These are phyloP conservation scores for Lunasporangiospora selenospora DNA, from an alignment of 192 early-diverging fungal genomes.

Conservation along the genomic window DNA sequence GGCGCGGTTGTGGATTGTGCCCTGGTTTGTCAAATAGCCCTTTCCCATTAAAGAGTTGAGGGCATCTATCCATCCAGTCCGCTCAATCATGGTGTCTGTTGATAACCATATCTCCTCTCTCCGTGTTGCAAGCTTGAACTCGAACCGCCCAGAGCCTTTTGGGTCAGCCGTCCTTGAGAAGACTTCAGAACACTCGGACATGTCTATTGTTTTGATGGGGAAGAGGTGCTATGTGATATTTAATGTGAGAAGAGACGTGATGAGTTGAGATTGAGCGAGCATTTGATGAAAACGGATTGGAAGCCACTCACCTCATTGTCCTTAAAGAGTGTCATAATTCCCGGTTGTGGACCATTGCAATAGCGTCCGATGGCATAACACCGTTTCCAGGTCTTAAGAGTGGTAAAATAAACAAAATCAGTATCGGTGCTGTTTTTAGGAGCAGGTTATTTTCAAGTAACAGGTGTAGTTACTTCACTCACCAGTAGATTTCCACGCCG, in stretches of 20 bases:
- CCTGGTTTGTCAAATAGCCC: constrained; percentile 49
- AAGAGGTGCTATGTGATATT: constrained; percentile 48
- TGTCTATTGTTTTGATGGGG: constrained; percentile 56
- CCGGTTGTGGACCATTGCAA: constrained; percentile 54
- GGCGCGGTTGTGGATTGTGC: constrained; percentile 36
- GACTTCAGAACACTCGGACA: constrained; percentile 56
- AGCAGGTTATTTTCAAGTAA: neutral
- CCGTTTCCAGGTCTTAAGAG: constrained; percentile 60
- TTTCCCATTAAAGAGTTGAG: constrained; percentile 60
- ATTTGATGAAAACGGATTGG: neutral
- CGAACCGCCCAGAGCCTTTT: constrained; percentile 51
- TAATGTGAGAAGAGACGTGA: neutral
- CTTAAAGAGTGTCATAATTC: constrained; percentile 55
- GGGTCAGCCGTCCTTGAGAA: constrained; percentile 51
- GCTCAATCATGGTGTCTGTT: constrained; percentile 50
- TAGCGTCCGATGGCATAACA: constrained; percentile 58
- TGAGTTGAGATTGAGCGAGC: too few species aligned
- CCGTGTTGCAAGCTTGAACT: constrained; percentile 53
- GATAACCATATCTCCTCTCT: constrained; percentile 55
- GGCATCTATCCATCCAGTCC: constrained; percentile 56
- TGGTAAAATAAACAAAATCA: too few species aligned
- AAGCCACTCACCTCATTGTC: constrained; percentile 55
- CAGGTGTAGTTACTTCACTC: neutral
- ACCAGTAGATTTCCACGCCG: constrained; percentile 55
- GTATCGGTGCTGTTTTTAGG: too few species aligned